Evolutionary conservation across 495 filamentous ascomycete species (phyloP), one percentile per base, ranked within the genome.

Genomic region (Xylaria nigripes): DNA sequence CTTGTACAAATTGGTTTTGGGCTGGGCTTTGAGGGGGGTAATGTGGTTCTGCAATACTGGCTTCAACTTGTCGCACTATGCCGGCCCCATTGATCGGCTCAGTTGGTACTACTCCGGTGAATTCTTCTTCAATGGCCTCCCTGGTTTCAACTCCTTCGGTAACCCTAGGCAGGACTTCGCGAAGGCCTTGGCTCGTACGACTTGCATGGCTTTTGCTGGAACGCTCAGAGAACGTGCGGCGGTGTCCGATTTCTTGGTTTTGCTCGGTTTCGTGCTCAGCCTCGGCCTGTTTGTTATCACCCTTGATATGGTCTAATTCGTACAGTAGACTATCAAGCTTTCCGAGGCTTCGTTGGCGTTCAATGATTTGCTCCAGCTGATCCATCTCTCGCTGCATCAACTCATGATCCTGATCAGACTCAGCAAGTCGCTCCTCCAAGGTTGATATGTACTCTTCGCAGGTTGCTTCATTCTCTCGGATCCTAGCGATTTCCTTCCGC

Each of bases 371-470:
- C 67, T 96, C 92, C 30, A 99, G 75, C 34, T 92, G 83, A 66
- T 94, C 85, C 61, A 99, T 87, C 65, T 99, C 93, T 23, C 90
- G 86, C 70, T 96, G 89, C 91, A 97, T 95, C 51, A 95, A 67
- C 63, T 97, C 93, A 63, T 89, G 84, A 62, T 99, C 94, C 64
- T 96, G 92, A 61, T 99, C 93, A 4, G 90, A 82, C 69, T 99
- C 93, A 0, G 94, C 94, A 15, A 99, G 80, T 16, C 93, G 85
- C 68, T 97, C 93, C 69, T 99, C 93, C 30, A 99, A 75, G 2
- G 92, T 97, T 3, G 93, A 91, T 45, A 99, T 97, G 64, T 99
- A 99, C 50, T 96, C 92, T 63, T 99, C 93, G 60, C 81, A 86
- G 50, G 83, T 81, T 19, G 84, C 78, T 71, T 99, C 93, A 63